phyloP scores from a whole-genome alignment of 371 early-diverging fungal species.

The Blakeslea trispora region DNA sequence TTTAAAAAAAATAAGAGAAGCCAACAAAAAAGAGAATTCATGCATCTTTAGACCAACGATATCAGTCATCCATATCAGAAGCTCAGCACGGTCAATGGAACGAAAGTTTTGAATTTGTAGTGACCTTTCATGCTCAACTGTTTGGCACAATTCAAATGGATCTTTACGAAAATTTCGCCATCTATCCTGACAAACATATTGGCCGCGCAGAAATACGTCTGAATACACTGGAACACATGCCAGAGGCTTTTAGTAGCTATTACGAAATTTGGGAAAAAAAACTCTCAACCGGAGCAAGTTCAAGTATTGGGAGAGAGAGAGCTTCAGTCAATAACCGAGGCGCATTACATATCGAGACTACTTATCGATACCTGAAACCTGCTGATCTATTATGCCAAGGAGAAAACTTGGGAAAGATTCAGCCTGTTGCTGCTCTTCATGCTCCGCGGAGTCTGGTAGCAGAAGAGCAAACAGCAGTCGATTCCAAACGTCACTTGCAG shows the following conservation, averaged over 20 bases:
- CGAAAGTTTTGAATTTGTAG: slow-evolving; percentile 70
- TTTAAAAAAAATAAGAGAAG: too few relatives aligned
- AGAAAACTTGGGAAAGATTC: slow-evolving; percentile 5
- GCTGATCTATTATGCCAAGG: neutral
- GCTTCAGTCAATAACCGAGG: slow-evolving; percentile 63
- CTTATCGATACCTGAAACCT: slow-evolving; percentile 55
- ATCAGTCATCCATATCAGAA: slow-evolving; percentile 68
- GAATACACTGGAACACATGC: slow-evolving; percentile 60
- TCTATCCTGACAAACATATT: slow-evolving; percentile 69
- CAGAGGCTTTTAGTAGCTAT: slow-evolving; percentile 68
- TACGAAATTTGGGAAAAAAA: slow-evolving; percentile 74
- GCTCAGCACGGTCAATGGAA: slow-evolving; percentile 70
- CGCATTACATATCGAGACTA: slow-evolving; percentile 63
- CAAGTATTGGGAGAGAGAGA: slow-evolving; percentile 56
- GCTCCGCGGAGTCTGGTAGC: neutral
- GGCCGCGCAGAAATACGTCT: slow-evolving; percentile 78
- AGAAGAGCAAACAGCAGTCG: slow-evolving; percentile 26
- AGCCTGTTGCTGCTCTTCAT: neutral
- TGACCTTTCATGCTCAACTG: slow-evolving; percentile 78
- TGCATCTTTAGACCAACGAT: slow-evolving; percentile 55
- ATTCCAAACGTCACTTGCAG: slow-evolving; percentile 30
- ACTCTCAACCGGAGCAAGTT: slow-evolving; percentile 59
- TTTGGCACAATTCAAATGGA: slow-evolving; percentile 77
- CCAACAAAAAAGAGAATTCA: neutral
- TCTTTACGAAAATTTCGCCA: slow-evolving; percentile 60